phyloP scores from a whole-genome alignment of 2,329 filamentous ascomycete species.

The Trichoderma guizhouense region DNA sequence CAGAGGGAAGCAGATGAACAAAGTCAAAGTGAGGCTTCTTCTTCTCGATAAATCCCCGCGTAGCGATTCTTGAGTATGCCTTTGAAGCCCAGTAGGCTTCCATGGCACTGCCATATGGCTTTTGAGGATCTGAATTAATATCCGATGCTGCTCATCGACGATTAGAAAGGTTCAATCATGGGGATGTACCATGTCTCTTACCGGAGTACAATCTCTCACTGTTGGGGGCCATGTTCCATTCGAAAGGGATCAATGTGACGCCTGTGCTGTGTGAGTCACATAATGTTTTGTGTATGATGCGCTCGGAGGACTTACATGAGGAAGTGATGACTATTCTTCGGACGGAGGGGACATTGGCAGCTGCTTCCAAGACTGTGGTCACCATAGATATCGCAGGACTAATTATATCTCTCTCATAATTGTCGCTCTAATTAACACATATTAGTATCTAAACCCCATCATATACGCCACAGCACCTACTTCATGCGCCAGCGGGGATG shows the following conservation, averaged over 20 bases:
- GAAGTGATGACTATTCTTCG: slow-evolving; percentile 22
- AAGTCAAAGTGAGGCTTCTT: slow-evolving; percentile 19
- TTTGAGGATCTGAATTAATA: not conserved
- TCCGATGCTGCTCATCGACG: not conserved
- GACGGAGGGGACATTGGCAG: not conserved
- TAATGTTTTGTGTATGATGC: not conserved
- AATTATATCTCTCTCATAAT: slow-evolving; percentile 16
- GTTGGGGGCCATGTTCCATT: slow-evolving; percentile 18
- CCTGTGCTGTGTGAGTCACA: not conserved
- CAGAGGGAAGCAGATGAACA: slow-evolving; percentile 20
- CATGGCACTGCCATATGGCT: slow-evolving; percentile 10
- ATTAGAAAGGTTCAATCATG: not conserved
- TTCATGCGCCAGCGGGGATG: slow-evolving; percentile 18
- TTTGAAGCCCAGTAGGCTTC: slow-evolving; percentile 22
- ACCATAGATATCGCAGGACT: slow-evolving; percentile 18
- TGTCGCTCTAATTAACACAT: not conserved
- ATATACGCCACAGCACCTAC: not conserved
- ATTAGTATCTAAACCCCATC: not conserved
- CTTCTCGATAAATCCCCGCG: not conserved
- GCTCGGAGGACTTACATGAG: slow-evolving; percentile 11
- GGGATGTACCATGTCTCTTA: not conserved
- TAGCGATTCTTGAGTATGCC: slow-evolving; percentile 8
- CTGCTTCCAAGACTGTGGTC: slow-evolving; percentile 15
- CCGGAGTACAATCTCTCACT: slow-evolving; percentile 18
- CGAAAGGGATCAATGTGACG: slow-evolving; percentile 20